A percentile compares a stretch with the other conserved stretches of the same genome.
Conservation (phyloP, 768 basidiomycete genomes). For the Jaapia argillacea region DNA sequence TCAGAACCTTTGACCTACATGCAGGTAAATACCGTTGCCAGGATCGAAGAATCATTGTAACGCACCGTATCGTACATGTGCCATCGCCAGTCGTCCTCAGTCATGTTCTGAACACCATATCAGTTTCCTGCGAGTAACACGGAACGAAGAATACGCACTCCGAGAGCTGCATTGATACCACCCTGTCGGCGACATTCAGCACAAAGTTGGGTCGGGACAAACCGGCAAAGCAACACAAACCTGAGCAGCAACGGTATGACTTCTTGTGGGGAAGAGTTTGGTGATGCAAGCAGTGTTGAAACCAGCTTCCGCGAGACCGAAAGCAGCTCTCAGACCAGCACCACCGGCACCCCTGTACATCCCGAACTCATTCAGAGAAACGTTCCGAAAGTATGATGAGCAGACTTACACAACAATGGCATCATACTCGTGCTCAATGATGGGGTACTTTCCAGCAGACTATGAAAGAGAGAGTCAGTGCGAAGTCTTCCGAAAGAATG, state of each 20-base stretch:
- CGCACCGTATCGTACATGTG: constrained; percentile 95
- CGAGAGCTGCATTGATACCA: constrained; percentile 96
- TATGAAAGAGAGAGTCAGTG: constrained; percentile 38
- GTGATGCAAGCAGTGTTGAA: constrained; percentile 99
- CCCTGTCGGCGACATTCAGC: constrained; percentile 39
- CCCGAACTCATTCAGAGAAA: neutral
- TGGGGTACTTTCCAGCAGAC: constrained; percentile 84
- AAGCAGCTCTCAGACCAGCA: constrained; percentile 95
- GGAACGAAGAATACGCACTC: constrained; percentile 40
- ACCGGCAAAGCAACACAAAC: constrained; percentile 25
- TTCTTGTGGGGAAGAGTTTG: constrained; percentile 96
- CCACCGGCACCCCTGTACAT: constrained; percentile 83
- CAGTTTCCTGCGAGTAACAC: neutral
- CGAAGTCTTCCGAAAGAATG: constrained; percentile 5
- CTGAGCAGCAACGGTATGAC: constrained; percentile 98
- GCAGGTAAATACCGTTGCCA: constrained; percentile 7
- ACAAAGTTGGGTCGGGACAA: neutral
- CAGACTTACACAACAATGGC: constrained; percentile 89
- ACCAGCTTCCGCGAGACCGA: constrained; percentile 96
- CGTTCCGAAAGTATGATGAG: neutral
- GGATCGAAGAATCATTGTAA: constrained; percentile 1
- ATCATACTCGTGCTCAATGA: constrained; percentile 99
- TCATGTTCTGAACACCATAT: constrained; percentile 77
- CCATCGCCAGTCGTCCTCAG: constrained; percentile 99
- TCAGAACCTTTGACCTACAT: constrained; percentile 93